phyloP scores from a whole-genome alignment of 495 filamentous ascomycete species.

The Daldinia childiae region DNA sequence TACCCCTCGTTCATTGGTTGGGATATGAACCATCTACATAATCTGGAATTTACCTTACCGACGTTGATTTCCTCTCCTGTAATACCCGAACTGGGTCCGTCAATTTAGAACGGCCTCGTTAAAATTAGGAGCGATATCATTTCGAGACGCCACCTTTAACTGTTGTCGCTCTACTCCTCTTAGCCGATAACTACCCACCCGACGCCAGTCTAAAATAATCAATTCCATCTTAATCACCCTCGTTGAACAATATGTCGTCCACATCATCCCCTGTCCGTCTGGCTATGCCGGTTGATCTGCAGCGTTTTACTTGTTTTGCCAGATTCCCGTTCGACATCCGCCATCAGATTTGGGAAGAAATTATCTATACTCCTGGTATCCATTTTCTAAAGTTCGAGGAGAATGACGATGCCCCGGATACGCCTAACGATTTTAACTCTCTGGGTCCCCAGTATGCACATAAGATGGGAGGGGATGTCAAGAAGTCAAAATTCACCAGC shows the following conservation, averaged over 20 bases:
- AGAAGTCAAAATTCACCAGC: conserved; percentile 27
- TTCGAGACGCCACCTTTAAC: conserved; percentile 9
- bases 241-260: conserved; percentile 20
- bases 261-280: conserved; percentile 23
- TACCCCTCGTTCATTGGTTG: conserved; percentile 19
- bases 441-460: neutral
- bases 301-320: conserved; percentile 36
- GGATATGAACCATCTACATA: conserved; percentile 4
- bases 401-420: conserved; percentile 11
- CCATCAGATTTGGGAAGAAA: conserved; percentile 39
- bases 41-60: neutral
- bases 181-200: conserved; percentile 8
- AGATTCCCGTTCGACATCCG: conserved; percentile 45
- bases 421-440: neutral
- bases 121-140: conserved; percentile 1
- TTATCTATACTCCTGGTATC: conserved; percentile 44
- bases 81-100: neutral
- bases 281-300: conserved; percentile 20
- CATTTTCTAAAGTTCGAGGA: conserved; percentile 47
- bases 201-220: neutral
- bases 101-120: conserved; percentile 1
- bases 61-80: conserved; percentile 13
- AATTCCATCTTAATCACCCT: neutral
- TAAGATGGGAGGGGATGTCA: neutral
- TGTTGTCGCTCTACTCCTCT: neutral